phyloP scores from a whole-genome alignment of 2,329 filamentous ascomycete species.

The Hymenoscyphus salicellus region DNA sequence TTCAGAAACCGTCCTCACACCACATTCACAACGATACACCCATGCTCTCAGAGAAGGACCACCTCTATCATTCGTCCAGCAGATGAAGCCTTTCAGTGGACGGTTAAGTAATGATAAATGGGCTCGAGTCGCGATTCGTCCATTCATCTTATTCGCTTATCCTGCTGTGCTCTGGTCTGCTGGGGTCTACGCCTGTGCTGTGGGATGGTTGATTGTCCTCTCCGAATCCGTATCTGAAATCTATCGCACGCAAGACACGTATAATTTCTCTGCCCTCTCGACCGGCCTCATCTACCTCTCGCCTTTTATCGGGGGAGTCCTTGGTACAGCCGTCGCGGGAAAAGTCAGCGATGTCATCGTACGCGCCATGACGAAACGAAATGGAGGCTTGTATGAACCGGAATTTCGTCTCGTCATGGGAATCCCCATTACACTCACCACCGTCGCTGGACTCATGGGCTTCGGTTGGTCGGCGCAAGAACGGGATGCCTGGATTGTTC shows the following conservation, averaged over 20 bases:
- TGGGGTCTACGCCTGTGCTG: conserved; percentile 78
- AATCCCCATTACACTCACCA: conserved; percentile 72
- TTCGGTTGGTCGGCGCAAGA: conserved; percentile 89
- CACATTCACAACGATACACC: conserved; percentile 55
- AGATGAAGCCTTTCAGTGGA: conserved; percentile 74
- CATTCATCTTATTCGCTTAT: conserved; percentile 83
- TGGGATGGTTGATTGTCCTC: conserved; percentile 94
- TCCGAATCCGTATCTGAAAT: conserved; percentile 83
- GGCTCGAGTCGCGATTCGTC: conserved; percentile 72
- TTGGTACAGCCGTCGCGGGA: conserved; percentile 89
- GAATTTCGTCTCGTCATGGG: conserved; percentile 92
- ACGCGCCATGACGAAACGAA: conserved; percentile 73
- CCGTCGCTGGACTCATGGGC: conserved; percentile 83
- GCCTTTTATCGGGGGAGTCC: conserved; percentile 81
- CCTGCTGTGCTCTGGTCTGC: conserved; percentile 87
- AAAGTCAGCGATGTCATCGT: conserved; percentile 84
- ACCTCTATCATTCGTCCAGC: conserved; percentile 67
- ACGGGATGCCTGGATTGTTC: conserved; percentile 80
- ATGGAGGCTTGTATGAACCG: conserved; percentile 92
- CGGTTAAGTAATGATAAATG: conserved; percentile 75
- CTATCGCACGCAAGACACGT: conserved; percentile 65
- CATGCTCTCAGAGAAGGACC: conserved; percentile 65
- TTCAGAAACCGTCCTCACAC: not conserved
- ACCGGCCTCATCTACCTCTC: conserved; percentile 86
- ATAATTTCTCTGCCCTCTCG: conserved; percentile 78